These are phyloP conservation scores for Dictyostelium firmibasis DNA, from an alignment of 78 protist genomes.

Conservation along the genomic window DNA sequence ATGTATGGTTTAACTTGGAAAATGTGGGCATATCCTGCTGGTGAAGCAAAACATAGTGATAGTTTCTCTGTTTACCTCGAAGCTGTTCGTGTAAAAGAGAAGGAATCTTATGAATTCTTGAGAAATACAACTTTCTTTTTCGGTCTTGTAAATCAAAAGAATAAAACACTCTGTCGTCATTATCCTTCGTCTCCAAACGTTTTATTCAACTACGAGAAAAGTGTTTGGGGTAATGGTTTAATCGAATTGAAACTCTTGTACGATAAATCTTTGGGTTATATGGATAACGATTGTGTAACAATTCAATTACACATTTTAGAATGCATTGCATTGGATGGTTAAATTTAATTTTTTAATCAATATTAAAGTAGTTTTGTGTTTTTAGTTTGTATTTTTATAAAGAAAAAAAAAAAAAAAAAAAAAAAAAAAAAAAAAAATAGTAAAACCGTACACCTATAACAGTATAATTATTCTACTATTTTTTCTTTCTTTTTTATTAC, in stretches of 20 bases:
- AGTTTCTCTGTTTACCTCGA: conserved; percentile 64
- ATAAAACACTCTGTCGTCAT: conserved; percentile 29
- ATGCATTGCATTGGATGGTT: conserved; percentile 72
- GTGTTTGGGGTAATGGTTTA: conserved; percentile 81
- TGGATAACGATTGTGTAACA: conserved; percentile 53
- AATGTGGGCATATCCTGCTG: conserved; percentile 79
- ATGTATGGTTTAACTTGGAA: conserved; percentile 53
- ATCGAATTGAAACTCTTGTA: conserved; percentile 44
- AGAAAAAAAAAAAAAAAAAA: no score
- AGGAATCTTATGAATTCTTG: conserved; percentile 52
- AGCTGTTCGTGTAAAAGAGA: conserved; percentile 68
- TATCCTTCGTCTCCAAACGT: conserved; percentile 77
- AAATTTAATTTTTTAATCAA: background rate
- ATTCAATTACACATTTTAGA: conserved; percentile 73
- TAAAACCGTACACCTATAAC: background rate
- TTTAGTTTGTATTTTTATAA: background rate
- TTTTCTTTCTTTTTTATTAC: background rate
- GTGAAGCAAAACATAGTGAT: conserved; percentile 75
- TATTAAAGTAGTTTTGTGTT: background rate
- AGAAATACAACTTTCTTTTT: conserved; percentile 74
- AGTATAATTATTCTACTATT: background rate
- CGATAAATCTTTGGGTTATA: conserved; percentile 59
- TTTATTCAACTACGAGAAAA: conserved; percentile 60
- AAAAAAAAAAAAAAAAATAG: no score
- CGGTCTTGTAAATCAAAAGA: conserved; percentile 52